Conservation (phyloP, 768 basidiomycete species). For the Hypholoma sublateritium region DNA sequence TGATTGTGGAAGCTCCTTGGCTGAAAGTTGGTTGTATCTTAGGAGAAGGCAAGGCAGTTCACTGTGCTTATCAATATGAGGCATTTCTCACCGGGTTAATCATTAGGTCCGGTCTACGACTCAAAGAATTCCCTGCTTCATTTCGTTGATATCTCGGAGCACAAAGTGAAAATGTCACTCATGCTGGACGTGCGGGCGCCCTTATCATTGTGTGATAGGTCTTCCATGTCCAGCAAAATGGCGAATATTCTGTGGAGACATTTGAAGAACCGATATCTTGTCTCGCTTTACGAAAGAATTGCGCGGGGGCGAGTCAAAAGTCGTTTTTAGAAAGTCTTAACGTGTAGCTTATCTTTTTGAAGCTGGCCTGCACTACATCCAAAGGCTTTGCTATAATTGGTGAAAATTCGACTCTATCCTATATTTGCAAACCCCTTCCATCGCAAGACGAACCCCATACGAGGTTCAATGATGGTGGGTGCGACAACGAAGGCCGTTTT, state of each 20-base stretch:
- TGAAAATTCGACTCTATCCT: conserved; percentile 38
- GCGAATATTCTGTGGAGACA: conserved; percentile 42
- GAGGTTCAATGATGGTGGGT: conserved; percentile 73
- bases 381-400: conserved; percentile 55
- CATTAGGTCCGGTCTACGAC: conserved; percentile 63
- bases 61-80: not conserved
- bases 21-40: conserved; percentile 53
- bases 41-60: conserved; percentile 65
- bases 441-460: conserved; percentile 39
- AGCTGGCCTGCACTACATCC: conserved; percentile 64
- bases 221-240: conserved; percentile 45
- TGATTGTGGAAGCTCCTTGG: conserved; percentile 46
- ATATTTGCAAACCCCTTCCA: conserved; percentile 55
- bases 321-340: not conserved
- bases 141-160: conserved; percentile 66
- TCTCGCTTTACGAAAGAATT: conserved; percentile 49
- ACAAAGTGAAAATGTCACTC: conserved; percentile 37
- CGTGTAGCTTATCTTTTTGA: conserved; percentile 6
- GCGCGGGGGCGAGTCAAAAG: conserved; percentile 40
- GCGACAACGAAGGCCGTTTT: conserved; percentile 63
- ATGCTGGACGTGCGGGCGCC: conserved; percentile 1
- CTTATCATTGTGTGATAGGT: conserved; percentile 35
- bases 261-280: conserved; percentile 59
- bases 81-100: not conserved
- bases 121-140: conserved; percentile 50